Conservation (phyloP, 305 asterid species). For the Striga hermonthica region DNA sequence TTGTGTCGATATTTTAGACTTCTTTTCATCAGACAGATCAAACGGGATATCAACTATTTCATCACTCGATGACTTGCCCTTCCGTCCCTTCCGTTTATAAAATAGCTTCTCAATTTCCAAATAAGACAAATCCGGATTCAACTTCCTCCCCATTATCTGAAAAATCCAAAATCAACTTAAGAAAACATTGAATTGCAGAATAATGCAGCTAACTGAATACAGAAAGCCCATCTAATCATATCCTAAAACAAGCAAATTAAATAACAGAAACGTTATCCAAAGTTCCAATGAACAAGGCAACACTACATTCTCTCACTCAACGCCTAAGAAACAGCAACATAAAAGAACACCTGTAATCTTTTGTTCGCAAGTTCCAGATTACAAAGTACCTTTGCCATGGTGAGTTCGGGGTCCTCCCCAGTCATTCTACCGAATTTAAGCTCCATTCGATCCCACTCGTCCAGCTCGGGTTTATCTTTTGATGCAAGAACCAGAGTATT, state of each 20-base stretch:
- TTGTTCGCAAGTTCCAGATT: too few relatives aligned
- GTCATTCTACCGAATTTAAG: slow-evolving; percentile 86
- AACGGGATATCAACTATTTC: slow-evolving; percentile 62
- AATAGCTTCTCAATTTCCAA: slow-evolving; percentile 73
- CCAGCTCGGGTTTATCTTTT: slow-evolving; percentile 60
- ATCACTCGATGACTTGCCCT: slow-evolving; percentile 39
- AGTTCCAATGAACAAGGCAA: neutral
- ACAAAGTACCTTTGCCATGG: slow-evolving; percentile 71
- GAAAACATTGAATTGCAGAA: neutral
- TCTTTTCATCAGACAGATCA: slow-evolving; percentile 45
- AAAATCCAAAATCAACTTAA: slow-evolving; percentile 25
- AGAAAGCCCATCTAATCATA: neutral
- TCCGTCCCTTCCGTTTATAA: slow-evolving; percentile 49
- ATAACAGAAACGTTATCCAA: slow-evolving; percentile 3
- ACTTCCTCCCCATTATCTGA: slow-evolving; percentile 81
- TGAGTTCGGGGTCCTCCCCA: slow-evolving; percentile 94
- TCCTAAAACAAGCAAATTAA: slow-evolving; percentile 26
- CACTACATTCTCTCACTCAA: slow-evolving; percentile 8
- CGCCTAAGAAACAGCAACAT: neutral
- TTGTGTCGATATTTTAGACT: slow-evolving; percentile 36
- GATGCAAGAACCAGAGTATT: slow-evolving; percentile 57
- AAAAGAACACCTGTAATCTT: neutral
- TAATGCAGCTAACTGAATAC: neutral
- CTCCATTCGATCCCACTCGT: slow-evolving; percentile 87
- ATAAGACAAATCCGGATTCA: slow-evolving; percentile 69